phyloP scores from a whole-genome alignment of 345 rosid genomes.

The Brassica carinata region DNA sequence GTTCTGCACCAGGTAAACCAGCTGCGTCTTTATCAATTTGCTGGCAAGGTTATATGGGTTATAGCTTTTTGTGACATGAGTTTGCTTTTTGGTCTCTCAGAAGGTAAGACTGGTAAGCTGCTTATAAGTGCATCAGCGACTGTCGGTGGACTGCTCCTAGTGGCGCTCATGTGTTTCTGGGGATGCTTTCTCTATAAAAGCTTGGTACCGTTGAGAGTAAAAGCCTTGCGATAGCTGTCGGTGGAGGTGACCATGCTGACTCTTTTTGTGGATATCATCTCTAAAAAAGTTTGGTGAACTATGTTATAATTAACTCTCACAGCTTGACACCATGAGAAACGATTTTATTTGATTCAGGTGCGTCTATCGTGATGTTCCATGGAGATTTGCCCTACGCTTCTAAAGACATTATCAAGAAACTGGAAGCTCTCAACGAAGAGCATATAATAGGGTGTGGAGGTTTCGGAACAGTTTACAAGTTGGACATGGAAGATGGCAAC shows the following conservation, averaged over 20 bases:
- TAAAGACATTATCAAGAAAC: constrained; percentile 1
- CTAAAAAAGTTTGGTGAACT: background rate
- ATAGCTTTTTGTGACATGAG: constrained; percentile 20
- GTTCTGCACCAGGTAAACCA: constrained; percentile 57
- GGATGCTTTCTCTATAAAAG: constrained; percentile 98
- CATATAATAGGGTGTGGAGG: constrained; percentile 93
- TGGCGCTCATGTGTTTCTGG: constrained; percentile 99
- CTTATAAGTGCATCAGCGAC: constrained; percentile 95
- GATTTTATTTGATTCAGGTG: constrained; percentile 58
- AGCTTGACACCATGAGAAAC: constrained; percentile 17
- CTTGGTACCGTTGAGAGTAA: constrained; percentile 77
- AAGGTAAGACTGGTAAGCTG: constrained; percentile 68
- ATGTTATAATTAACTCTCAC: background rate
- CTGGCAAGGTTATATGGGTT: constrained; percentile 7
- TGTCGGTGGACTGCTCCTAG: constrained; percentile 91
- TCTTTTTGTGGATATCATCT: background rate
- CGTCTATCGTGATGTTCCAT: constrained; percentile 96
- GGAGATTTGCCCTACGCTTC: constrained; percentile 92
- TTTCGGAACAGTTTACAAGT: constrained; percentile 92
- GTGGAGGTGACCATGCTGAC: constrained; percentile 65
- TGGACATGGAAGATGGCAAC: constrained; percentile 95
- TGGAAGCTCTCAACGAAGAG: constrained; percentile 78
- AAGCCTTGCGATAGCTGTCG: constrained; percentile 81
- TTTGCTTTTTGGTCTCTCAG: constrained; percentile 34
- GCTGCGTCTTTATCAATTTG: background rate